Conservation (phyloP, 768 basidiomycete genomes). For the Botryobasidium botryosum region DNA sequence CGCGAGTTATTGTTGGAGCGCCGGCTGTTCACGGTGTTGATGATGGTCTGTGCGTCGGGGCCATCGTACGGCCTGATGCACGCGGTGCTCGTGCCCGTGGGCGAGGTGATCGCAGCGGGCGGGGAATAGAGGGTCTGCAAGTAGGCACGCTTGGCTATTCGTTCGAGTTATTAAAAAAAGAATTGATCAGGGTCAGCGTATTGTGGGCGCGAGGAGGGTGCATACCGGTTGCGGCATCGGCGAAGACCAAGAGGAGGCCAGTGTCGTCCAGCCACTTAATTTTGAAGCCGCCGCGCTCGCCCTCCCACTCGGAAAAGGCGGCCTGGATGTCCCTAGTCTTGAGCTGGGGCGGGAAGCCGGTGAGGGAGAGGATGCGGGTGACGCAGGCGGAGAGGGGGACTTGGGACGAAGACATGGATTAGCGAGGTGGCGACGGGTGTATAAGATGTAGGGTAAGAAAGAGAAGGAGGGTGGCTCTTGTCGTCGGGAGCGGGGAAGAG, state of each 20-base stretch:
- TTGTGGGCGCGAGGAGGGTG: slow-evolving; percentile 5
- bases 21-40: slow-evolving; percentile 52
- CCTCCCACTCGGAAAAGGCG: slow-evolving; percentile 82
- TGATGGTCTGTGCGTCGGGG: slow-evolving; percentile 74
- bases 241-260: slow-evolving; percentile 86
- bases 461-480: too few relatives aligned
- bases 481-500: too few relatives aligned
- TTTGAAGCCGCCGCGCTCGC: slow-evolving; percentile 79
- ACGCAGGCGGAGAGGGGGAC: slow-evolving; percentile 67
- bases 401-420: slow-evolving; percentile 1
- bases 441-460: too few relatives aligned
- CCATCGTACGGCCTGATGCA: slow-evolving; percentile 86
- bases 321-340: slow-evolving; percentile 94
- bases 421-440: background rate
- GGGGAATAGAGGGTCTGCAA: slow-evolving; percentile 75
- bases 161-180: background rate
- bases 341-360: slow-evolving; percentile 87
- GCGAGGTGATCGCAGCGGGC: slow-evolving; percentile 47
- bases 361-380: slow-evolving; percentile 82
- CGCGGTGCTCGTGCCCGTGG: slow-evolving; percentile 34
- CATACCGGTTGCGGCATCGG: slow-evolving; percentile 79
- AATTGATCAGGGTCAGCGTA: background rate
- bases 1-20: slow-evolving; percentile 28
- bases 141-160: slow-evolving; percentile 84
- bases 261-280: slow-evolving; percentile 99